A percentile compares a stretch with the other conserved stretches of the same genome.
Evolutionary conservation across 2,329 filamentous ascomycete species (phyloP).

Genomic region (Calycina herbarum): DNA sequence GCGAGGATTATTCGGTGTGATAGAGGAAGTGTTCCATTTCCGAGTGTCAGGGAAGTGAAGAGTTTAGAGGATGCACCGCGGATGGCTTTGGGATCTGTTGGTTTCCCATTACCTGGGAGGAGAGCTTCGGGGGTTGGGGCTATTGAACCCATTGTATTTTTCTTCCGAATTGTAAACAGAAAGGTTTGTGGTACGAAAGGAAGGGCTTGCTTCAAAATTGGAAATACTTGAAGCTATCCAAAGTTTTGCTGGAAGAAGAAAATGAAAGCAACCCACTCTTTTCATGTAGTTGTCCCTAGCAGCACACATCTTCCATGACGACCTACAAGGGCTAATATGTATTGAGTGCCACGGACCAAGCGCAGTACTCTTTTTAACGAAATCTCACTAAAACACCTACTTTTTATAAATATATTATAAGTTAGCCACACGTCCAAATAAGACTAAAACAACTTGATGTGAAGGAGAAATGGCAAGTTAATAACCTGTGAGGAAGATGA

Average conservation of each 20-base stretch:
- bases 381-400: no score
- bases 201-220: not conserved
- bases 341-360: no score
- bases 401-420: no score
- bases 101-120: conserved; percentile 52
- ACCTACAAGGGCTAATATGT: not conserved
- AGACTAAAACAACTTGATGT: no score
- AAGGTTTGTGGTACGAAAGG: not conserved
- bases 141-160: conserved; percentile 23
- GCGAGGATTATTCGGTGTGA: conserved; percentile 54
- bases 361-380: no score
- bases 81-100: conserved; percentile 40
- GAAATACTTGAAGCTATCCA: conserved; percentile 3
- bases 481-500: no score
- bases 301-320: not conserved
- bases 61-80: conserved; percentile 33
- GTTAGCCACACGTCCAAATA: no score
- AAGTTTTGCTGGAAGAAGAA: not conserved
- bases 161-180: not conserved
- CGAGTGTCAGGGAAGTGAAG: conserved; percentile 45
- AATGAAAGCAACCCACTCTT: not conserved
- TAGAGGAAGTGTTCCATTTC: conserved; percentile 43
- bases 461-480: no score
- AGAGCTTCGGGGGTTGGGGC: conserved; percentile 43
- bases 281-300: not conserved